Evolutionary conservation across 768 basidiomycete genomes (phyloP).

Genomic region (Guyanaporus albipodus): DNA sequence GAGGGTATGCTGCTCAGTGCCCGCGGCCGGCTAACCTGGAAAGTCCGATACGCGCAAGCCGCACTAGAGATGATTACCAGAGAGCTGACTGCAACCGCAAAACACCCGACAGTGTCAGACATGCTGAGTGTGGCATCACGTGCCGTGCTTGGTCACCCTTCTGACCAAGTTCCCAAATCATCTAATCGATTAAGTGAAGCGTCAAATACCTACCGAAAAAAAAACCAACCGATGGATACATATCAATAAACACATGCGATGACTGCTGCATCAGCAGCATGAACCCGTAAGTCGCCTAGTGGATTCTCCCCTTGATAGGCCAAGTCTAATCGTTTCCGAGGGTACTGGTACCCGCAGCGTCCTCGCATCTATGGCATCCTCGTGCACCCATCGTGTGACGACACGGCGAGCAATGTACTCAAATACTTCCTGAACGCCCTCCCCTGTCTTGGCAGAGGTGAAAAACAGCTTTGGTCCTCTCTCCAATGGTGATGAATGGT

Average conservation of each 20-base stretch:
- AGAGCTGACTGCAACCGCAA: too few species aligned
- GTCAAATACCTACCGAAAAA: neutral
- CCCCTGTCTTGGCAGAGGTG: conserved; percentile 75
- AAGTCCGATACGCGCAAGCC: too few species aligned
- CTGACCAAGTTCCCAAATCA: neutral
- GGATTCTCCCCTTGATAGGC: conserved; percentile 11
- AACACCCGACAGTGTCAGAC: too few species aligned
- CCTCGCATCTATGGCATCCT: conserved; percentile 51
- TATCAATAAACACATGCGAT: conserved; percentile 20
- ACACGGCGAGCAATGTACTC: conserved; percentile 69
- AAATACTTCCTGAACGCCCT: conserved; percentile 69
- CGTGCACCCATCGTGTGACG: conserved; percentile 59
- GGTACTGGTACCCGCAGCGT: conserved; percentile 39
- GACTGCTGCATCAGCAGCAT: conserved; percentile 17
- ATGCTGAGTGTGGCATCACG: too few species aligned
- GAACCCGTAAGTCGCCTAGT: conserved; percentile 2
- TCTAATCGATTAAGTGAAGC: neutral
- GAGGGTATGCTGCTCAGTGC: too few species aligned
- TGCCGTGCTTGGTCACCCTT: neutral
- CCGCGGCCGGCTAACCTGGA: too few species aligned
- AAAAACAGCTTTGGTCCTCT: conserved; percentile 65
- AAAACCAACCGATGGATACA: too few species aligned
- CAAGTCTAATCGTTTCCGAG: conserved; percentile 37
- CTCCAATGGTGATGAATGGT: conserved; percentile 34
- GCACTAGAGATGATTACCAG: too few species aligned